Percentiles rank a stretch among this genome's conserved stretches.
These are phyloP conservation scores for Amborella trichopoda DNA, from an alignment of 164 flowering plant species.

Conservation along the genomic window DNA sequence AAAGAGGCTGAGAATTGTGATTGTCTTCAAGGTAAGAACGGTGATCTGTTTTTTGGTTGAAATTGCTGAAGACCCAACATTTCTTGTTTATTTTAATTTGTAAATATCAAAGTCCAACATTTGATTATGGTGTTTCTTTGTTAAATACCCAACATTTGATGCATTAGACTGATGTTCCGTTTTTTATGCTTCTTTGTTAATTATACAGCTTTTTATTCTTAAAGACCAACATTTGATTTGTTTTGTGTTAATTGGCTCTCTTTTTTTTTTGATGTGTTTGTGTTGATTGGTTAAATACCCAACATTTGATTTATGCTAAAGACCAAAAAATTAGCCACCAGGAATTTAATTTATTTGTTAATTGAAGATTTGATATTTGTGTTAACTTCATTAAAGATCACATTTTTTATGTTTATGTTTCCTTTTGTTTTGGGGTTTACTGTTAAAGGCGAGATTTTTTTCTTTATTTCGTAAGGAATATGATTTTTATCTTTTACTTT, in stretches of 20 bases:
- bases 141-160: background rate
- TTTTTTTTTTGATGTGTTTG: background rate
- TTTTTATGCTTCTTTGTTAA: background rate
- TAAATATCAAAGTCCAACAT: background rate
- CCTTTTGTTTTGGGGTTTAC: background rate
- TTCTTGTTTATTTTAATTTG: background rate
- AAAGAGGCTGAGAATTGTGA: slow-evolving; percentile 18
- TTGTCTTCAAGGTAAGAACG: slow-evolving; percentile 13
- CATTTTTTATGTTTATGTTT: background rate
- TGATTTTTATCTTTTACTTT: no score
- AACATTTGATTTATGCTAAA: background rate
- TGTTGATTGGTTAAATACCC: background rate
- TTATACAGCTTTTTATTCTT: no score
- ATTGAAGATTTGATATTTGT: no score
- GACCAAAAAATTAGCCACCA: no score
- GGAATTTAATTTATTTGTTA: no score
- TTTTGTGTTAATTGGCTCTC: no score
- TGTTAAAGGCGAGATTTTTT: no score
- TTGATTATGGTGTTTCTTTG: background rate
- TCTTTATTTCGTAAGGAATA: background rate
- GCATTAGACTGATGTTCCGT: background rate
- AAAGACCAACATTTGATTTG: no score
- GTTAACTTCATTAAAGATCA: background rate
- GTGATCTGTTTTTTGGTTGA: background rate
- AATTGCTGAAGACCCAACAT: background rate